Base-by-base conservation (phyloP, 805 yeast species). In the Candida alai region DNA sequence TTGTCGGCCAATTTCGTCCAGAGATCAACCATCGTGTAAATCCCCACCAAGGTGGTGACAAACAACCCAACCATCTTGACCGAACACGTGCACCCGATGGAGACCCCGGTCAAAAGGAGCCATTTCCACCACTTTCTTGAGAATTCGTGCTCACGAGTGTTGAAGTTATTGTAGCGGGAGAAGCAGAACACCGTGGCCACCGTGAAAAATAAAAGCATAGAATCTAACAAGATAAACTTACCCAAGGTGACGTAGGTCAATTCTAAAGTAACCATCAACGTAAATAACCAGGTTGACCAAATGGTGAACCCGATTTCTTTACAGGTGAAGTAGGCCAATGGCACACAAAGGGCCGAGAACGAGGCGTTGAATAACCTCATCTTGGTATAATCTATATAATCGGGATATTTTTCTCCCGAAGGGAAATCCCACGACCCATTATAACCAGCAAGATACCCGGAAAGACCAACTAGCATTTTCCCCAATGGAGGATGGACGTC, bases 11-110 rank as follows among this genome's bases (percentile, higher is more conserved):
- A 75, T 56, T 76, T 76, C 49, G 65, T 69, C 95, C 97, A 93
- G 50, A 93, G 68, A 51, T 93, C 97, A 34, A 78, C 82, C 24
- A 85, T 69, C 15, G 96, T 88, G 62, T 90, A 86, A 42, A 87
- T 74, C 31, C 99, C 99, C 36, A 93, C 88, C 43, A 88, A 65
- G 12, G 87, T 60, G 37, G 95, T 90, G 41, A 86, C 85, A 51
- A 93, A 86, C 37, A 90, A 71, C 49, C 99, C 99, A 39, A 93
- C 97, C 96, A 89, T 87, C 63, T 93, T 93, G 38, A 88, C 95
- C 19, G 95, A 83, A 54, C 90, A 82, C 13, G 89, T 84, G 58
- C 93, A 84, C 26, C 98, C 97, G 50, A 93, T 78, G 29, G 78
- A 68, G 34, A 87, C 63, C 45, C 99, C 99, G 6, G 95, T 84